Evolutionary conservation across 495 filamentous ascomycete genomes (phyloP).

Genomic region (Penicillium odoratum): DNA sequence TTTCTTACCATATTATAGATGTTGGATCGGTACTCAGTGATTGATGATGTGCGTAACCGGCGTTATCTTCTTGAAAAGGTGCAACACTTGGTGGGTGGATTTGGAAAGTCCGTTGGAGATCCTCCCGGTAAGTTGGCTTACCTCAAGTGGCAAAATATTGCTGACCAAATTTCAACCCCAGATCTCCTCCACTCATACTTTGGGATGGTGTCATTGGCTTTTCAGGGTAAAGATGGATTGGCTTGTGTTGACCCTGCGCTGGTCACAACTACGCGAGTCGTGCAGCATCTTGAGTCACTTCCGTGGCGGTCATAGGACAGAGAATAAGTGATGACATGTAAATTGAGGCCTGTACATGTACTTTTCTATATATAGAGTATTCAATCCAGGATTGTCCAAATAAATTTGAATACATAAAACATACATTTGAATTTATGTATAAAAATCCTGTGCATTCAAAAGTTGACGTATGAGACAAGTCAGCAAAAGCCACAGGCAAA

Average conservation of each 20-base stretch:
- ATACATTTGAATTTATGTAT: no score
- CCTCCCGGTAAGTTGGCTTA: conserved; percentile 57
- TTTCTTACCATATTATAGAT: conserved; percentile 48
- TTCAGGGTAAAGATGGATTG: conserved; percentile 62
- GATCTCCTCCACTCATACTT: conserved; percentile 92
- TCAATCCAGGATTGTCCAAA: neutral
- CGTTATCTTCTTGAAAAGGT: conserved; percentile 82
- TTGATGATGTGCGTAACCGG: conserved; percentile 61
- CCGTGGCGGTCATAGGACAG: conserved; percentile 31
- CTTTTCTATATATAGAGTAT: neutral
- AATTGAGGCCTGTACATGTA: neutral
- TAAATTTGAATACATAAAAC: neutral
- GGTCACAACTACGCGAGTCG: conserved; percentile 58
- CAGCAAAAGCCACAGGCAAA: no score
- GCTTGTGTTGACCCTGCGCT: conserved; percentile 65
- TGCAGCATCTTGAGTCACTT: conserved; percentile 43
- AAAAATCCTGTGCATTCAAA: no score
- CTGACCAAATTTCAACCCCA: conserved; percentile 21
- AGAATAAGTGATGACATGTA: neutral
- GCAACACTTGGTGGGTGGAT: conserved; percentile 90
- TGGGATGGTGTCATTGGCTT: conserved; percentile 74
- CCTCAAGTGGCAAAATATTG: conserved; percentile 7
- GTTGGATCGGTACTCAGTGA: conserved; percentile 60
- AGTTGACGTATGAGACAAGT: no score
- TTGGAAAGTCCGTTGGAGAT: conserved; percentile 78